Conservation (phyloP, 148 eudicot species). For the Tetragonia tetragonoides region DNA sequence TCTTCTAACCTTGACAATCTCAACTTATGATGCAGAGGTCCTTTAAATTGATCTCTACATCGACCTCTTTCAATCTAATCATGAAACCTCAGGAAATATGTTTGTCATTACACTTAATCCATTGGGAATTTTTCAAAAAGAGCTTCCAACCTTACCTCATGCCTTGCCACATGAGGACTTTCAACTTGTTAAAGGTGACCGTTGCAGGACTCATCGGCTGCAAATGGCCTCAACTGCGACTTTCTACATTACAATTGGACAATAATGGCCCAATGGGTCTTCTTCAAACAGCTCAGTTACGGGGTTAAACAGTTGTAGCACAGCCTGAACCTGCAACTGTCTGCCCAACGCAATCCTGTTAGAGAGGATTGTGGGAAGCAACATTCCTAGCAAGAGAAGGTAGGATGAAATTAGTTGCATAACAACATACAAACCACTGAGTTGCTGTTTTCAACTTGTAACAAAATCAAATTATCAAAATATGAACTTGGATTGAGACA, state of each 20-base stretch:
- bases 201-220: conserved; percentile 36
- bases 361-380: neutral
- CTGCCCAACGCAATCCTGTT: conserved; percentile 77
- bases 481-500: too few species aligned
- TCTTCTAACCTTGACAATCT: too few species aligned
- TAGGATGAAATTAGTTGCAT: neutral
- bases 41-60: too few species aligned
- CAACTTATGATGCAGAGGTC: too few species aligned
- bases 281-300: conserved; percentile 63
- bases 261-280: conserved; percentile 47
- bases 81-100: too few species aligned
- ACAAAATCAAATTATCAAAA: too few species aligned
- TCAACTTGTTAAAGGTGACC: too few species aligned
- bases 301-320: conserved; percentile 60
- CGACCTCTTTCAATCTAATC: too few species aligned
- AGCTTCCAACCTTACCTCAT: too few species aligned
- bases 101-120: too few species aligned
- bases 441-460: conserved; percentile 8
- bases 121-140: too few species aligned
- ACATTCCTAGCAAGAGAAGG: neutral
- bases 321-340: conserved; percentile 38
- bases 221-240: conserved; percentile 85
- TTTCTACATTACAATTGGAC: conserved; percentile 83
- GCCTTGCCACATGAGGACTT: too few species aligned
- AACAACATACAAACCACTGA: conserved; percentile 15